Conservation (phyloP, 495 filamentous ascomycete genomes). For the Aspergillus taichungensis region DNA sequence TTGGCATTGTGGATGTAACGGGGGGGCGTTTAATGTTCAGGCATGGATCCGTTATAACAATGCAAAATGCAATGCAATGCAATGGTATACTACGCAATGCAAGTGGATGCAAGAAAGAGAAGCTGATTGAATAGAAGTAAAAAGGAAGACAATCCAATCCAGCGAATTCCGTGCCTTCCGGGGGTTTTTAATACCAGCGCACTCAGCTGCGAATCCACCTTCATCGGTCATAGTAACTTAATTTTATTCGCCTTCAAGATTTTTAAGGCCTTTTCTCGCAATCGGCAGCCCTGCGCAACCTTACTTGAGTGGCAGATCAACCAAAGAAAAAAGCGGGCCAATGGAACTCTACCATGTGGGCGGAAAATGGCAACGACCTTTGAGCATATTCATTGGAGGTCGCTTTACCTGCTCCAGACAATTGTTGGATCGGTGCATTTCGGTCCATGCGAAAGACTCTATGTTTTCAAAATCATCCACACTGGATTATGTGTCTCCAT, state of each 20-base stretch:
- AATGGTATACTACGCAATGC: background rate
- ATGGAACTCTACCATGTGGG: conserved; percentile 1
- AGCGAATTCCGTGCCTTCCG: too few relatives aligned
- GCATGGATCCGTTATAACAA: background rate
- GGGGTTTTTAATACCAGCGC: too few relatives aligned
- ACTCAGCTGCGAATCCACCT: too few relatives aligned
- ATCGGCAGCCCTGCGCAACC: conserved; percentile 1
- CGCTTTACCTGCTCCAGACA: conserved; percentile 11
- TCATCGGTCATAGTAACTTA: too few relatives aligned
- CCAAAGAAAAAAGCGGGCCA: background rate
- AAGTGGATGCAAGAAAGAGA: too few relatives aligned
- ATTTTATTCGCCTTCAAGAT: too few relatives aligned
- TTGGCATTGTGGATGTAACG: background rate
- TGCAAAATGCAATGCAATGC: background rate
- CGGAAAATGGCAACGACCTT: conserved; percentile 9
- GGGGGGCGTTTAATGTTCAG: background rate
- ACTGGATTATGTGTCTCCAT: too few relatives aligned
- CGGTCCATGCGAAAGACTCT: background rate
- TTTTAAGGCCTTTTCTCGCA: background rate
- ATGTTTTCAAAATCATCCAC: too few relatives aligned
- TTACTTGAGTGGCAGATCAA: conserved; percentile 1
- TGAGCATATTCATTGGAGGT: conserved; percentile 7
- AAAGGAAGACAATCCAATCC: too few relatives aligned
- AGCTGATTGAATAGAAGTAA: too few relatives aligned
- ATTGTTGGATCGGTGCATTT: background rate